Percentiles rank a stretch among this genome's conserved stretches.
Evolutionary conservation across 2,329 filamentous ascomycete species (phyloP).

Genomic region (Cadophora sp.): DNA sequence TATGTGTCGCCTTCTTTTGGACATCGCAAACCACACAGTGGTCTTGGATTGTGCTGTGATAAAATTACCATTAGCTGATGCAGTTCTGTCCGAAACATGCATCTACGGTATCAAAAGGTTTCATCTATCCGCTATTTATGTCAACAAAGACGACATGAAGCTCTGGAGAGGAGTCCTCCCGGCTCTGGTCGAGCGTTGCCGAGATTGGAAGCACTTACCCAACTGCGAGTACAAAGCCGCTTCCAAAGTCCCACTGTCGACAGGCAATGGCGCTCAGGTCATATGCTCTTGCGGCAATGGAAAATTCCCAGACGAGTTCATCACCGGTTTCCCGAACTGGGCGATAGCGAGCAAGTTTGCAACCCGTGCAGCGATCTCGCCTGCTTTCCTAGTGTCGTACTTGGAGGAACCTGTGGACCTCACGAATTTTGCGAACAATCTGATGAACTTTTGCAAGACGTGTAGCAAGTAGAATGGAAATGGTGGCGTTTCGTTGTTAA

Average conservation of each 20-base stretch:
- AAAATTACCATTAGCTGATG: too few species aligned
- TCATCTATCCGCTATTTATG: background rate
- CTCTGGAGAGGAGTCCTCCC: slow-evolving; percentile 25
- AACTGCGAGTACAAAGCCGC: slow-evolving; percentile 15
- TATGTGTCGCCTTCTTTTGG: slow-evolving; percentile 7
- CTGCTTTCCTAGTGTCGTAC: slow-evolving; percentile 7
- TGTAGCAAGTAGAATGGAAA: background rate
- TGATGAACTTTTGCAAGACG: background rate
- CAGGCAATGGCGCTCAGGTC: background rate
- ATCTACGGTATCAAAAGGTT: background rate
- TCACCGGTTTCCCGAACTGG: slow-evolving; percentile 21
- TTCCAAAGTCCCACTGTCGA: slow-evolving; percentile 7
- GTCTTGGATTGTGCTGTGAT: slow-evolving; percentile 28
- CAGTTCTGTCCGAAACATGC: too few species aligned
- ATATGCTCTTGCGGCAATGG: slow-evolving; percentile 26
- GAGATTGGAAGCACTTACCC: slow-evolving; percentile 23
- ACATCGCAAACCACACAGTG: slow-evolving; percentile 24
- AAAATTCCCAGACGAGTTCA: slow-evolving; percentile 18
- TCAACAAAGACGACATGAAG: slow-evolving; percentile 11
- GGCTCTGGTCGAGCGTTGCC: slow-evolving; percentile 23
- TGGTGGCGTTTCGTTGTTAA: background rate
- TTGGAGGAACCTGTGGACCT: slow-evolving; percentile 1
- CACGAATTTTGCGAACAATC: background rate
- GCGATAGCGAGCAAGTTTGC: background rate
- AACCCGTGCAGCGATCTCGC: slow-evolving; percentile 21